Evolutionary conservation across 2,329 filamentous ascomycete genomes (phyloP), one percentile per base, ranked within the genome.

Genomic region (Fusarium redolens): DNA sequence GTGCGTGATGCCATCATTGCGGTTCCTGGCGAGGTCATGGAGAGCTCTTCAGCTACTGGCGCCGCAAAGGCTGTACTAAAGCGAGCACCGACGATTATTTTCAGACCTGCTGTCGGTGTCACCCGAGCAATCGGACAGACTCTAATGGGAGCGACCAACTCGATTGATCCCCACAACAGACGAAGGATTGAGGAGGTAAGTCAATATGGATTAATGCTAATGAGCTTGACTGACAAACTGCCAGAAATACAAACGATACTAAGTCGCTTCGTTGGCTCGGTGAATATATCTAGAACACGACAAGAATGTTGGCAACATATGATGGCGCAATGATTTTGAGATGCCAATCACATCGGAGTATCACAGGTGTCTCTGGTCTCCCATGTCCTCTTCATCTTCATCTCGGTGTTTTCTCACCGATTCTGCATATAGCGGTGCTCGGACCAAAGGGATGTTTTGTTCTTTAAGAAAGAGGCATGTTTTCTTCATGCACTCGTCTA

Each of bases 1-100:
- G 94, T 96, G 1, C 88, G 92, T 63, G 95, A 99, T 82, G 96
- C 96, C 14, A 94, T 99, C 65, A 96, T 99, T 76, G 96, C 96
- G 3, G 94, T 99, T 31, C 96, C 96, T 1, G 93, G 92, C 1
- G 96, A 98, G 80, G 90, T 97, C 2, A 92, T 97, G 86, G 95
- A 98, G 78, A 95, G 93, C 77, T 89, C 91, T 28, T 95, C 90
- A 66, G 95, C 96, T 2, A 90, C 91, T 45, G 94, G 93, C 4
- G 94, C 93, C 3, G 94, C 94, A 18, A 91, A 86, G 77, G 95
- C 92, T 3, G 91, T 99, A 22, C 87, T 92, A 68, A 92, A 89
- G 80, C 90, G 93, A 75, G 95, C 95, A 35, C 96, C 96, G n/a
- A 98, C 95, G 0, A 94, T 98, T 25, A 92, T 99, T 57, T 90